phyloP scores from a whole-genome alignment of 2,329 filamentous ascomycete genomes.

The Malbranchea cinnamomea region DNA sequence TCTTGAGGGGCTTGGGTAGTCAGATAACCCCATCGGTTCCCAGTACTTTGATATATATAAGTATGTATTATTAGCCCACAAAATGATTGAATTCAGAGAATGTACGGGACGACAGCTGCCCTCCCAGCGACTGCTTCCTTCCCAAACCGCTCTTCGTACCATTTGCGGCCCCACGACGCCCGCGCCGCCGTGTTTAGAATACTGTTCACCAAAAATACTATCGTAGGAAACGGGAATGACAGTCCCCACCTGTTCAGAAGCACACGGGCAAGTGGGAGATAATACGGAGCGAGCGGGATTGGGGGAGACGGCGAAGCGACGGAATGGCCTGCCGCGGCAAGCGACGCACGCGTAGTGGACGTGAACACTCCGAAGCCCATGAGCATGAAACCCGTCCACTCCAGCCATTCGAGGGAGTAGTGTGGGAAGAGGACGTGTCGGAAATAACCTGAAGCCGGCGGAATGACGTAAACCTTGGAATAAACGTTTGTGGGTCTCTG shows the following conservation, averaged over 20 bases:
- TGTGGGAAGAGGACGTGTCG: constrained; percentile 74
- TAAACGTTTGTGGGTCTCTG: constrained; percentile 29
- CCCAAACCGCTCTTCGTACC: constrained; percentile 84
- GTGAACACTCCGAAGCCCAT: constrained; percentile 22
- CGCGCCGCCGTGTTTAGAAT: constrained; percentile 79
- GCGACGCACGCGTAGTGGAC: neutral
- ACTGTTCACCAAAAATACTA: constrained; percentile 75
- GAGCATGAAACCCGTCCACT: constrained; percentile 84
- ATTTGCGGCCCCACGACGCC: constrained; percentile 62
- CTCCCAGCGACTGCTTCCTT: constrained; percentile 59
- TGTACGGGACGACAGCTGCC: constrained; percentile 56
- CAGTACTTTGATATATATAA: too few species aligned
- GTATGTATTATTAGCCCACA: too few species aligned
- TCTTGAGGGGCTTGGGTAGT: too few species aligned
- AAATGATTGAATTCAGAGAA: constrained; percentile 22
- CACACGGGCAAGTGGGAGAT: constrained; percentile 17
- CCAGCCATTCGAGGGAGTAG: constrained; percentile 92
- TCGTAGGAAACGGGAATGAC: constrained; percentile 53
- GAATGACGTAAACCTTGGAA: constrained; percentile 76
- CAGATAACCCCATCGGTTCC: too few species aligned
- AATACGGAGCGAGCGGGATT: constrained; percentile 22
- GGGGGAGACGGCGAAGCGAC: constrained; percentile 10
- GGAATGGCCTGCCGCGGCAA: neutral
- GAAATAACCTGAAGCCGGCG: constrained; percentile 67
- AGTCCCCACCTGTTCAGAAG: constrained; percentile 17